Evolutionary conservation across 148 eudicot species (phyloP).

Genomic region (Fagopyrum tataricum): DNA sequence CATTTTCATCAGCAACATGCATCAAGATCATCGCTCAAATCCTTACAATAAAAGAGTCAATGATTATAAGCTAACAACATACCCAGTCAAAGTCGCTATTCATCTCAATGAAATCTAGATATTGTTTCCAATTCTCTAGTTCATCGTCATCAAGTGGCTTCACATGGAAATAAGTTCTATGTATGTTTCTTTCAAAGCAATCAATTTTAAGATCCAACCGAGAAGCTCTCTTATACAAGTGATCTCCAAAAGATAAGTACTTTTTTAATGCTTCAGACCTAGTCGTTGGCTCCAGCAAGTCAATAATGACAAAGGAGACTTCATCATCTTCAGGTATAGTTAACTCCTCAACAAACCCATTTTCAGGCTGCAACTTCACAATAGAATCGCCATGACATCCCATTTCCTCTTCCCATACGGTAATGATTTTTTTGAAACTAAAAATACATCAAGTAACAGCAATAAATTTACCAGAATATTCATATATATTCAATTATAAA

Average conservation of each 20-base stretch:
- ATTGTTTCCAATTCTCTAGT: slow-evolving; percentile 73
- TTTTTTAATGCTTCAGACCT: slow-evolving; percentile 51
- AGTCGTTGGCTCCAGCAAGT: slow-evolving; percentile 50
- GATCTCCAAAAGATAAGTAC: slow-evolving; percentile 50
- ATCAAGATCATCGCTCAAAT: background rate
- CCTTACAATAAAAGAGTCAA: background rate
- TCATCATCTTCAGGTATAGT: slow-evolving; percentile 36
- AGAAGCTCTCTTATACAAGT: slow-evolving; percentile 45
- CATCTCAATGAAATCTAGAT: slow-evolving; percentile 72
- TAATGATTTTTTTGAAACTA: slow-evolving; percentile 77
- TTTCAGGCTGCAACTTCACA: slow-evolving; percentile 28
- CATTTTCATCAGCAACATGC: slow-evolving; percentile 13
- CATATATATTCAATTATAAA: background rate
- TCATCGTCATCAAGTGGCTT: slow-evolving; percentile 64
- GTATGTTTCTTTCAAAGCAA: slow-evolving; percentile 52
- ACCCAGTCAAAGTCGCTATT: slow-evolving; percentile 88
- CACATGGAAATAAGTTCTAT: slow-evolving; percentile 54
- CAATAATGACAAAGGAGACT: slow-evolving; percentile 38
- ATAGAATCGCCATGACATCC: slow-evolving; percentile 24
- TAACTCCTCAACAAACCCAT: slow-evolving; percentile 24
- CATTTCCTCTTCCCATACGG: slow-evolving; percentile 61
- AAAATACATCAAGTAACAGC: slow-evolving; percentile 5
- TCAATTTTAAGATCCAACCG: slow-evolving; percentile 50
- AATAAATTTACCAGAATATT: background rate
- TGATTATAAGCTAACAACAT: slow-evolving; percentile 18